Evolutionary conservation across 2,329 filamentous ascomycete genomes (phyloP).

Genomic region (Lasiodiplodia hormozganensis): DNA sequence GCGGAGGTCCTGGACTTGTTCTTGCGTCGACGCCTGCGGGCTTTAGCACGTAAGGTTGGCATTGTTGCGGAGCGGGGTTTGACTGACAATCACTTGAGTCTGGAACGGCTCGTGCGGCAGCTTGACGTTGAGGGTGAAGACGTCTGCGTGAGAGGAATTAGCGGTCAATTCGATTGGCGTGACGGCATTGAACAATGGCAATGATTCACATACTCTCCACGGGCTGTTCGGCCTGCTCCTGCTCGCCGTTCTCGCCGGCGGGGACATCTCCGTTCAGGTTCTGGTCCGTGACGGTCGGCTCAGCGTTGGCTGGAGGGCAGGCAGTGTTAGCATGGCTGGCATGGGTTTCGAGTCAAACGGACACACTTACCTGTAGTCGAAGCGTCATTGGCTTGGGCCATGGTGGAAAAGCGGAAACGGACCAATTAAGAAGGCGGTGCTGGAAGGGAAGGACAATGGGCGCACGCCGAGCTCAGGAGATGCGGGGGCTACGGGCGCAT

Average conservation of each 20-base stretch:
- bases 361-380: constrained; percentile 45
- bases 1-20: constrained; percentile 96
- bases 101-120: constrained; percentile 80
- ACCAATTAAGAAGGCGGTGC: constrained; percentile 25
- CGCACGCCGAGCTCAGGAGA: constrained; percentile 3
- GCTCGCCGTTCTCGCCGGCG: constrained; percentile 29
- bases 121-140: constrained; percentile 77
- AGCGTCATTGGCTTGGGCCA: constrained; percentile 48
- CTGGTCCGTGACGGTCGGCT: constrained; percentile 38
- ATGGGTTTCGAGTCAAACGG: constrained; percentile 29
- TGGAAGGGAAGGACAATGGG: constrained; percentile 22
- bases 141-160: constrained; percentile 45
- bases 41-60: constrained; percentile 38
- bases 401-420: constrained; percentile 31
- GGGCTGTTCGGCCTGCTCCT: constrained; percentile 39
- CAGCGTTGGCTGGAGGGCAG: constrained; percentile 36
- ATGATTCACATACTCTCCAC: constrained; percentile 40
- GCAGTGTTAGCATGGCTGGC: constrained; percentile 2
- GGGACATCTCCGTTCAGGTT: constrained; percentile 32
- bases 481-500: constrained; percentile 17
- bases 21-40: constrained; percentile 81
- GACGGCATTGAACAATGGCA: background rate
- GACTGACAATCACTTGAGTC: constrained; percentile 80
- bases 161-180: background rate
- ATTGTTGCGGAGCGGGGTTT: constrained; percentile 28